Percentiles rank a stretch among this genome's conserved stretches.
Evolutionary conservation across 208 protist species (phyloP).

Genomic region (Trypanosoma lewisi): DNA sequence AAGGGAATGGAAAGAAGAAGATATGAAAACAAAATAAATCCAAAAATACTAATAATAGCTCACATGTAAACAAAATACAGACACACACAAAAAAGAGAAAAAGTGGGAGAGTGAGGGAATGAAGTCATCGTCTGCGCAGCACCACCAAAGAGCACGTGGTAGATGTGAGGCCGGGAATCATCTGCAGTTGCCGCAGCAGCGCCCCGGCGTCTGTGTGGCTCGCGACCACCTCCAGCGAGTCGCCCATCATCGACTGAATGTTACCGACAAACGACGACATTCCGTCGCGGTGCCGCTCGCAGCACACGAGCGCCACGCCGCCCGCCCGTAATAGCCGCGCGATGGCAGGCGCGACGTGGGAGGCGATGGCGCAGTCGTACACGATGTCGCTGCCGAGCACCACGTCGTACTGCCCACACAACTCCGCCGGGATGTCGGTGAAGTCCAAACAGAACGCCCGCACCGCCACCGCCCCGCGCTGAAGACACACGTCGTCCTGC

Average conservation of each 20-base stretch:
- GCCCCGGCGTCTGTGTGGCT: conserved; percentile 29
- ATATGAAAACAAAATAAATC: neutral
- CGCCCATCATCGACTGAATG: conserved; percentile 19
- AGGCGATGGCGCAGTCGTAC: conserved; percentile 50
- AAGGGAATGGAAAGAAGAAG: neutral
- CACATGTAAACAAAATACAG: neutral
- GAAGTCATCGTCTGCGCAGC: conserved; percentile 7
- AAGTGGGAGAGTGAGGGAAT: too few relatives aligned
- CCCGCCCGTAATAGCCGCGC: conserved; percentile 36
- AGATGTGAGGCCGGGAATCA: conserved; percentile 26
- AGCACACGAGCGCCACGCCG: conserved; percentile 53
- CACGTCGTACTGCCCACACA: conserved; percentile 35
- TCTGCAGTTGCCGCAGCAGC: conserved; percentile 27
- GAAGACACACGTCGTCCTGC: too few relatives aligned
- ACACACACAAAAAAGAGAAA: neutral
- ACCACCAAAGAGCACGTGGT: conserved; percentile 41
- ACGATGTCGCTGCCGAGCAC: conserved; percentile 60
- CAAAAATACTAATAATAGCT: neutral
- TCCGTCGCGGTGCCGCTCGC: conserved; percentile 58
- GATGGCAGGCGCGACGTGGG: conserved; percentile 37
- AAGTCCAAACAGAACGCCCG: conserved; percentile 37
- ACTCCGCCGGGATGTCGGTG: conserved; percentile 18
- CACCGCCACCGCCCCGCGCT: conserved; percentile 12
- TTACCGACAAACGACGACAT: conserved; percentile 36
- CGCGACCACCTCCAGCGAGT: conserved; percentile 30